Percentiles rank a stretch among this genome's conserved stretches.
Evolutionary conservation across 1,284 basidiomycete species (phyloP).

Genomic region (Leccinum pseudoinsigne): DNA sequence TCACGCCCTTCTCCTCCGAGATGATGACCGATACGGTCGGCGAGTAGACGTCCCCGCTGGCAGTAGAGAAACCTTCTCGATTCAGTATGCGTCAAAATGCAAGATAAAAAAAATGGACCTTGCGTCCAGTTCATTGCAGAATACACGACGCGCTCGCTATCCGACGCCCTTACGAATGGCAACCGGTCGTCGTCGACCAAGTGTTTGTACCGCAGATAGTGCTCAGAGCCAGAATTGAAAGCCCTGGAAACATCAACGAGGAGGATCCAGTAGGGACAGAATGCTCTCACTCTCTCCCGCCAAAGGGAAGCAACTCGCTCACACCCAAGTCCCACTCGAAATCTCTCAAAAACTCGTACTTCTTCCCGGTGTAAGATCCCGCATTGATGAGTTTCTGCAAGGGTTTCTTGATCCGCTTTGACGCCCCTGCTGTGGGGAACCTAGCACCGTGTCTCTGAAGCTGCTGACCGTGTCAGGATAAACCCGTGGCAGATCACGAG

Average conservation of each 20-base stretch:
- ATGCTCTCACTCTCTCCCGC: conserved; percentile 63
- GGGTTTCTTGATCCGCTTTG: conserved; percentile 46
- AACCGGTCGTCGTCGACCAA: conserved; percentile 45
- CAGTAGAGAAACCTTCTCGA: conserved; percentile 50
- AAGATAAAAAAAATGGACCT: conserved; percentile 39
- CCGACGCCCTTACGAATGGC: conserved; percentile 70
- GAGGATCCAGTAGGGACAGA: too few relatives aligned
- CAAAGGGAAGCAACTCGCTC: conserved; percentile 66
- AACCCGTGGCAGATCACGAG: not conserved
- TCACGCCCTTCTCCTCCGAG: conserved; percentile 53
- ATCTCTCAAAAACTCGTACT: conserved; percentile 59
- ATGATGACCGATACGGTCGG: conserved; percentile 55
- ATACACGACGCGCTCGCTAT: conserved; percentile 60
- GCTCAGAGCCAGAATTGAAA: conserved; percentile 45
- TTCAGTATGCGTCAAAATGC: not conserved
- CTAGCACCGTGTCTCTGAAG: conserved; percentile 86
- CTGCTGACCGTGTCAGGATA: conserved; percentile 38
- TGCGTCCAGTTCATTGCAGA: conserved; percentile 72
- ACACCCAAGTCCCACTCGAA: conserved; percentile 64
- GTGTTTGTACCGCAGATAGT: conserved; percentile 52
- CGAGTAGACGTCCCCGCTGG: conserved; percentile 40
- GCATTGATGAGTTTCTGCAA: conserved; percentile 54
- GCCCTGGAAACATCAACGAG: conserved; percentile 40
- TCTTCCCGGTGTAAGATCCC: conserved; percentile 42
- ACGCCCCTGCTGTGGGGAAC: conserved; percentile 64